These are phyloP conservation scores for Diphasiastrum complanatum DNA, from an alignment of 83 land plant genomes.

Conservation along the genomic window DNA sequence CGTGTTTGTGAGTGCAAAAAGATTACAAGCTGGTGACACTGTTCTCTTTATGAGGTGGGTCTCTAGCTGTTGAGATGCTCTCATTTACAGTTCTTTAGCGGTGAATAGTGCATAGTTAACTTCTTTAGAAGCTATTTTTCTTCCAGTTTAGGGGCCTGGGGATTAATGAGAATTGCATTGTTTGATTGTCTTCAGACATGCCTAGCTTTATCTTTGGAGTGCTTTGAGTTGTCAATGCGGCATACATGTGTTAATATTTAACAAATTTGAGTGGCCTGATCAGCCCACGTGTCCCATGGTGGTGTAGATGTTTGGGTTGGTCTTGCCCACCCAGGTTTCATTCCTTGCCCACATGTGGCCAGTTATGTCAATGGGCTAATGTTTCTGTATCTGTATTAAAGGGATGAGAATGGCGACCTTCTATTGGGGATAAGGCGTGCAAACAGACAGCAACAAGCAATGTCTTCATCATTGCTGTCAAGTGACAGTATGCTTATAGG, in stretches of 20 bases:
- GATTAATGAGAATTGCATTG: not conserved
- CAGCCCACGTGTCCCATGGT: too few species aligned
- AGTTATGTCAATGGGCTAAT: too few species aligned
- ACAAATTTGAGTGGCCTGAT: not conserved
- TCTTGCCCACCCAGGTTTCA: too few species aligned
- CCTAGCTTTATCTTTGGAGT: not conserved
- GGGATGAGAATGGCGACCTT: slow-evolving; percentile 91
- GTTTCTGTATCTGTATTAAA: slow-evolving; percentile 16
- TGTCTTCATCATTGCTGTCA: slow-evolving; percentile 90
- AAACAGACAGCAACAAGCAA: slow-evolving; percentile 79
- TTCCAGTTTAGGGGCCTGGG: not conserved
- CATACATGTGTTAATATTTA: not conserved
- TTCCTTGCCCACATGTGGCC: too few species aligned
- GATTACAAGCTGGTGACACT: slow-evolving; percentile 90
- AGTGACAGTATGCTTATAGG: slow-evolving; percentile 99
- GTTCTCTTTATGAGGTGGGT: slow-evolving; percentile 92
- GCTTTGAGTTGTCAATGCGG: not conserved
- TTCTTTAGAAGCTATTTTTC: not conserved
- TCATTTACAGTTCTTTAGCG: not conserved
- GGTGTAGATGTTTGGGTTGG: not conserved
- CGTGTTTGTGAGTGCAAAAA: slow-evolving; percentile 97
- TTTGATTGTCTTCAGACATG: not conserved
- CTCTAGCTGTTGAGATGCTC: not conserved
- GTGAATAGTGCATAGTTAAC: too few species aligned
- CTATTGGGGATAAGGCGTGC: slow-evolving; percentile 91